A percentile compares a stretch with the other conserved stretches of the same genome.
These are phyloP conservation scores for Actinomortierella ambigua DNA, from an alignment of 371 early-diverging fungal species.

Conservation along the genomic window DNA sequence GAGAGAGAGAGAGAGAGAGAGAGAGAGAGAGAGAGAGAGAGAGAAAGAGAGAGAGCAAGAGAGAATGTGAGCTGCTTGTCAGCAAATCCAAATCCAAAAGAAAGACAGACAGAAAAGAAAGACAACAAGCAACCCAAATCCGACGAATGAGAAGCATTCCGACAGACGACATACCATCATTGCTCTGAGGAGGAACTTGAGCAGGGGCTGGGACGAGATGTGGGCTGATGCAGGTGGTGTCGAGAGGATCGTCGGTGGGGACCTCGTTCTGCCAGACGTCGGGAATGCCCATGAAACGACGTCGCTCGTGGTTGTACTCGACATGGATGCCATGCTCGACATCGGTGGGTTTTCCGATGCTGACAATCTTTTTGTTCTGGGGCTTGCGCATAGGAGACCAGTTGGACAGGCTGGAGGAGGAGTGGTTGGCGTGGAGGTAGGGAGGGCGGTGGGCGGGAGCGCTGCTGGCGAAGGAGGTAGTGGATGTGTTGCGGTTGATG, in stretches of 20 bases:
- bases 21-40: background rate
- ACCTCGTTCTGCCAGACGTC: constrained; percentile 68
- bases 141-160: background rate
- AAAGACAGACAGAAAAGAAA: constrained; percentile 2
- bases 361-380: constrained; percentile 54
- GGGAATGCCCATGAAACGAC: constrained; percentile 70
- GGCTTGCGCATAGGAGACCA: constrained; percentile 37
- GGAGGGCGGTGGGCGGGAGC: constrained; percentile 25
- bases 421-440: constrained; percentile 41
- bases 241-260: constrained; percentile 67
- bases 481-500: constrained; percentile 33
- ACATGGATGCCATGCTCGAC: constrained; percentile 74
- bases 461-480: constrained; percentile 40
- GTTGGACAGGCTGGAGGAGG: constrained; percentile 37
- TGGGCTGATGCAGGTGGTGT: constrained; percentile 68
- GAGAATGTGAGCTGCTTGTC: too few species aligned
- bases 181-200: constrained; percentile 27
- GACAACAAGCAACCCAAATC: background rate
- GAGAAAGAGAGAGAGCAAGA: background rate
- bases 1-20: constrained; percentile 2
- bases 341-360: constrained; percentile 67
- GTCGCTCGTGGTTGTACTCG: constrained; percentile 62
- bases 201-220: constrained; percentile 62
- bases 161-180: constrained; percentile 16
- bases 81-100: too few species aligned